Evolutionary conservation across 495 filamentous ascomycete genomes (phyloP).

Genomic region (Xylaria grammica): DNA sequence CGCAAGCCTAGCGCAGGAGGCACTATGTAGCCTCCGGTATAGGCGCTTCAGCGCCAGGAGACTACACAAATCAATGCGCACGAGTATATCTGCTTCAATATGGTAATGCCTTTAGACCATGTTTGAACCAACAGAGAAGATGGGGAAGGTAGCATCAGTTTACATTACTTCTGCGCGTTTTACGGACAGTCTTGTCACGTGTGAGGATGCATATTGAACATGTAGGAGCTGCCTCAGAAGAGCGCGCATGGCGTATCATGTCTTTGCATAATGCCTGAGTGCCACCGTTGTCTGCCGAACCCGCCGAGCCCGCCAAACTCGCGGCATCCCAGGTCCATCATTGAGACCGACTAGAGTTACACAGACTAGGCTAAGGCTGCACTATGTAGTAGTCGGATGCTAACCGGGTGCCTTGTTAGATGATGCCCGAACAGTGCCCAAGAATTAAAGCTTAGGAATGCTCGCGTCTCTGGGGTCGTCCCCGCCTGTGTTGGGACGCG

Average conservation of each 20-base stretch:
- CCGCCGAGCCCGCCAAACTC: too few relatives aligned
- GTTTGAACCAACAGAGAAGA: background rate
- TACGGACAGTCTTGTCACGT: background rate
- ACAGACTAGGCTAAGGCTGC: background rate
- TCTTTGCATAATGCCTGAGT: background rate
- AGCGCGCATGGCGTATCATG: background rate
- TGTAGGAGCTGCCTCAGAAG: background rate
- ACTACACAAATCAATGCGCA: background rate
- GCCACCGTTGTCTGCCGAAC: too few relatives aligned
- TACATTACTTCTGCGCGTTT: too few relatives aligned
- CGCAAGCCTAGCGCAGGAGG: background rate
- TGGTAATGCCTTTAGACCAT: too few relatives aligned
- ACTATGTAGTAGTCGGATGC: background rate
- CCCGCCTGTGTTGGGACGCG: conserved; percentile 1
- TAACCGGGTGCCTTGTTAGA: background rate
- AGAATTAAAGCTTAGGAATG: conserved; percentile 30
- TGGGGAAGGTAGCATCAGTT: too few relatives aligned
- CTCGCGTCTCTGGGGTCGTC: conserved; percentile 18
- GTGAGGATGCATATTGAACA: background rate
- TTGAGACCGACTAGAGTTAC: background rate
- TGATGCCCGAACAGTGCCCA: background rate
- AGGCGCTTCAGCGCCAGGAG: too few relatives aligned
- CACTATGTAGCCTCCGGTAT: background rate
- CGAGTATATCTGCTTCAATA: background rate
- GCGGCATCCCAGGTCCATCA: too few relatives aligned